Percentiles rank a stretch among this genome's conserved stretches.
These are phyloP conservation scores for Yamadazyma endophytica DNA, from an alignment of 805 yeast species.

Conservation along the genomic window DNA sequence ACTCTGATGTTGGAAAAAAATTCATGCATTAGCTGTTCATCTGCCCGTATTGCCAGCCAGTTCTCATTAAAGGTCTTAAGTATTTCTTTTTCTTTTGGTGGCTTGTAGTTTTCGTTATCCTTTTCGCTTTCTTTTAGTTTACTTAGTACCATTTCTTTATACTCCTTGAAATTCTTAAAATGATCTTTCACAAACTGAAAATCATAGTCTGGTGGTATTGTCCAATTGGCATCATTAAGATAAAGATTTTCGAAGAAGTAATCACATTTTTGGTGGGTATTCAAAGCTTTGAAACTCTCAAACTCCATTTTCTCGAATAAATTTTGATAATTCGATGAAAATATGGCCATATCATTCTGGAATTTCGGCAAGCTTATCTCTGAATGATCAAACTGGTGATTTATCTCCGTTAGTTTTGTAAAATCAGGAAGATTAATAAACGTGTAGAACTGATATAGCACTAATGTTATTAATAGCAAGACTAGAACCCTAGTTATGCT, in stretches of 20 bases:
- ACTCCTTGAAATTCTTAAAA: conserved; percentile 10
- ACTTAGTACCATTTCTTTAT: conserved; percentile 5
- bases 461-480: too few relatives aligned
- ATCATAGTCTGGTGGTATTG: conserved; percentile 12
- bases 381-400: too few relatives aligned
- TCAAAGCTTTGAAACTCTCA: conserved; percentile 5
- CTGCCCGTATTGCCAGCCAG: conserved; percentile 14
- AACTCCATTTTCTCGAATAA: conserved; percentile 7
- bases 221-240: conserved; percentile 12
- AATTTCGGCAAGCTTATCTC: too few relatives aligned
- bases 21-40: conserved; percentile 21
- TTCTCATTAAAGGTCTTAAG: conserved; percentile 4
- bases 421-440: too few relatives aligned
- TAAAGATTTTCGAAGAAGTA: conserved; percentile 16
- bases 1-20: conserved; percentile 19
- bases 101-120: conserved; percentile 4
- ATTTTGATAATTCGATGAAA: conserved; percentile 6
- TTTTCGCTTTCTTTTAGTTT: conserved; percentile 4
- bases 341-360: conserved; percentile 3
- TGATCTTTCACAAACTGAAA: conserved; percentile 12
- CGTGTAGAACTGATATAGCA: too few relatives aligned
- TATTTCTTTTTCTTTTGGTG: conserved; percentile 7
- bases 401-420: background rate
- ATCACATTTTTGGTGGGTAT: conserved; percentile 17
- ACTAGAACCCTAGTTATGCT: too few relatives aligned